Base-by-base conservation (phyloP, 306 rosid genomes). In the Echinosophora koreensis region DNA sequence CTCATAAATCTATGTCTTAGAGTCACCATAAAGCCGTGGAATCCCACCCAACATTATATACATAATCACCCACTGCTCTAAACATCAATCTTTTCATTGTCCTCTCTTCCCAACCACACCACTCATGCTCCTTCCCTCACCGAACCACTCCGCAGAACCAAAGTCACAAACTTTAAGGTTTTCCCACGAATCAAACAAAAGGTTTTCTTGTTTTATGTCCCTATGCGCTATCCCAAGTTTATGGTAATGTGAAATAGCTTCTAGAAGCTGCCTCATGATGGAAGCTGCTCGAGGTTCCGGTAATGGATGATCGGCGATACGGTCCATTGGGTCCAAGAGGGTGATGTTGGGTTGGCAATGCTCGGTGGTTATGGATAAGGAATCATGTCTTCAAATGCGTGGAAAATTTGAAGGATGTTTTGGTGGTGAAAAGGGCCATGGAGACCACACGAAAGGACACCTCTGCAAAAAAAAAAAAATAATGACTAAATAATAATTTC, bases 61-160 rank as follows among this genome's bases (percentile, higher is more conserved):
- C 50, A 93, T 3, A 74, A 89, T 86, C 10, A 91, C 93, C 96
- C 96, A 2, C 83, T 72, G 32, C 98, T 89, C 98, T 96, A 93
- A 5, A 89, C 87, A 47, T 93, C 97, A 0, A 88, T 90, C 58
- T 88, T 91, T 63, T 81, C 90, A 11, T 69, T 55, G 61, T 93
- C 91, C 14, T 82, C 83, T 5, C 83, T 76, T 2, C 93, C 96
- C 82, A 86, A 93, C 95, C 69, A 93, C 84, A 3, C 95, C 97
- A 8, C 66, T 82, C 82, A 80, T 69, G 50, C 30, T 37, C 3
- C 84, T 71, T 4, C 76, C 90, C n/a, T 88, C 87, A 0, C 78
- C 73, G 9, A 83, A 79, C 97, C 95, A 89, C 78, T 87, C 95
- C 0, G 98, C 97, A 2, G 97, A 93, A 9, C 98, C 98, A 22